Evolutionary conservation across 1,284 basidiomycete species (phyloP), one percentile per base, ranked within the genome.

Genomic region (Leccinum ponderosum): DNA sequence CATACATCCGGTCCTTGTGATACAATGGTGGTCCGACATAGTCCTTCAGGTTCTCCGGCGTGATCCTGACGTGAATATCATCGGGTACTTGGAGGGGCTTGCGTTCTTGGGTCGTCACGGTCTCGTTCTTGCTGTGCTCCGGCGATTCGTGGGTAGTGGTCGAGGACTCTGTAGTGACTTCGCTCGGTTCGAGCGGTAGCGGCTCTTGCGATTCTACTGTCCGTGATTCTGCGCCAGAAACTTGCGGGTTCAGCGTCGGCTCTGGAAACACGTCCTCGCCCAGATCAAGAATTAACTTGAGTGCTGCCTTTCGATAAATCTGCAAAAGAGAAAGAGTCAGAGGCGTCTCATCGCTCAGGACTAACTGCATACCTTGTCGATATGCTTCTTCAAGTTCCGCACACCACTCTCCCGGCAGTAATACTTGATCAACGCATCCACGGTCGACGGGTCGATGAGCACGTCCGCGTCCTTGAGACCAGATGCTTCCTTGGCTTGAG

Each of bases 401-500:
- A 98, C 95, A 62, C 97, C 97, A 70, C 94, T 97, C 80, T 99
- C 97, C 47, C 97, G 87, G 71, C 94, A 97, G 77, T 99, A 98
- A 75, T 95, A 97, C 73, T 95, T 92, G 79, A 99, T 98, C 59
- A 99, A 82, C 35, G 88, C 81, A 69, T 97, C 95, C 57, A 99
- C 90, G 0, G 95, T 88, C 25, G 85, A 81, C n/a, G 86, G 80
- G 37, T 91, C 87, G 14, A 97, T 80, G 53, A 83, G 74, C 1
- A 98, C 91, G 72, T 97, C 90, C 2, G 91, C 92, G 20, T 87
- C 83, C 72, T 90, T 90, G 47, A 99, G 81, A 22, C 97, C 97
- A 14, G 90, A 89, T 3, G 92, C 87, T 69, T 96, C 94, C 81
- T 92, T 96, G 11, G 96, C 97, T 77, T 98, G 95, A 29, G 97